Percentiles rank a stretch among this genome's conserved stretches.
Evolutionary conservation across 192 early-diverging fungal genomes (phyloP).

Genomic region (Dissophora globulifera): DNA sequence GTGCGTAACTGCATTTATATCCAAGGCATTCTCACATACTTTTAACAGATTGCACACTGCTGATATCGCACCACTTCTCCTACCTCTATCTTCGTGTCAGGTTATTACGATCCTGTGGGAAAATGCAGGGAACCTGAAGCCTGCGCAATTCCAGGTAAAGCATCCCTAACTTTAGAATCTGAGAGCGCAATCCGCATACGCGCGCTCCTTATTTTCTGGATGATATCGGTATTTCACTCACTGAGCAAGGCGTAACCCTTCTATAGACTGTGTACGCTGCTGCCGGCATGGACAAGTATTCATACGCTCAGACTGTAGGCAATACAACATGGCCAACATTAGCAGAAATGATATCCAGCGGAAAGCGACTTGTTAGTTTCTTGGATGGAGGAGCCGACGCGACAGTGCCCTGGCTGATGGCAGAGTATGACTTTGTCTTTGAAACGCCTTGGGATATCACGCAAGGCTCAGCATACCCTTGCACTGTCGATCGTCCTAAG

Average conservation of each 20-base stretch:
- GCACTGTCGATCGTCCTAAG: constrained; percentile 66
- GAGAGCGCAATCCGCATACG: no score
- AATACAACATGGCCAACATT: constrained; percentile 75
- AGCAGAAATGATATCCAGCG: constrained; percentile 66
- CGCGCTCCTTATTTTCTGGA: no score
- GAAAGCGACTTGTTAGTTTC: constrained; percentile 75
- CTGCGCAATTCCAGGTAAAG: constrained; percentile 42
- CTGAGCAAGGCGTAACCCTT: no score
- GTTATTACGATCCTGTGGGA: constrained; percentile 45
- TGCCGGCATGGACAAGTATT: constrained; percentile 65
- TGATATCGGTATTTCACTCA: no score
- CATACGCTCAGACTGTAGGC: constrained; percentile 58
- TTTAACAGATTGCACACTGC: no score
- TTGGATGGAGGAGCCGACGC: constrained; percentile 65
- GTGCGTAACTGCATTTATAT: constrained; percentile 11
- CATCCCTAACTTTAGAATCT: not conserved
- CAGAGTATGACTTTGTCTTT: constrained; percentile 73
- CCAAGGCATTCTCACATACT: not conserved
- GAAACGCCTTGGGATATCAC: constrained; percentile 74
- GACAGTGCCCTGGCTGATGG: constrained; percentile 69
- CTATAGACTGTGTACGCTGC: constrained; percentile 29
- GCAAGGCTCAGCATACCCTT: constrained; percentile 61
- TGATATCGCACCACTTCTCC: no score
- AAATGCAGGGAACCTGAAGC: constrained; percentile 19
- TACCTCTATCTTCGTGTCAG: not conserved